Conservation (phyloP, 441 rosid species). For the Gossypium schwendimanii region DNA sequence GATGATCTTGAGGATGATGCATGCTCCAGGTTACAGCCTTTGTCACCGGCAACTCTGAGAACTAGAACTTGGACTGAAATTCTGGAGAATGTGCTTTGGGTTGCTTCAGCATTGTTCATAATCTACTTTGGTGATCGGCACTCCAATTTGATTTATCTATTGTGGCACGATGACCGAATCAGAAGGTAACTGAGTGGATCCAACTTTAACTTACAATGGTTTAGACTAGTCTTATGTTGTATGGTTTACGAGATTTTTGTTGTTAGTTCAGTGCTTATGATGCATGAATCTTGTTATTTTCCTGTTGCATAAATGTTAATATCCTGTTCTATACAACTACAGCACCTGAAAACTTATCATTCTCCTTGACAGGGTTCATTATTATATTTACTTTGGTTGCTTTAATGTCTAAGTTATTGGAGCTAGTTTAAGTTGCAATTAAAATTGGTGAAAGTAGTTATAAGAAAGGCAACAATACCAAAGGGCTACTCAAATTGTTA, state of each 20-base stretch:
- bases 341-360: neutral
- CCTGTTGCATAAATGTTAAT: neutral
- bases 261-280: neutral
- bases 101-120: slow-evolving; percentile 67
- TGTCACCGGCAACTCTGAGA: slow-evolving; percentile 33
- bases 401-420: neutral
- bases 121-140: slow-evolving; percentile 75
- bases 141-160: slow-evolving; percentile 62
- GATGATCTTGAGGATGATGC: slow-evolving; percentile 97
- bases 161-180: slow-evolving; percentile 70
- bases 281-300: neutral
- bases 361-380: neutral
- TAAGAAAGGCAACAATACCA: neutral
- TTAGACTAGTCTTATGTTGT: neutral
- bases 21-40: slow-evolving; percentile 61
- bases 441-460: neutral
- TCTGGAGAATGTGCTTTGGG: slow-evolving; percentile 78
- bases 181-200: slow-evolving; percentile 47
- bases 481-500: neutral
- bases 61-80: slow-evolving; percentile 65
- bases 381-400: neutral
- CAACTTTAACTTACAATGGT: neutral
- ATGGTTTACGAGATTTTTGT: neutral
- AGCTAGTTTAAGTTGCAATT: neutral
- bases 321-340: neutral